Evolutionary conservation across 2,329 filamentous ascomycete species (phyloP).

Genomic region (Fusarium denticulatum): DNA sequence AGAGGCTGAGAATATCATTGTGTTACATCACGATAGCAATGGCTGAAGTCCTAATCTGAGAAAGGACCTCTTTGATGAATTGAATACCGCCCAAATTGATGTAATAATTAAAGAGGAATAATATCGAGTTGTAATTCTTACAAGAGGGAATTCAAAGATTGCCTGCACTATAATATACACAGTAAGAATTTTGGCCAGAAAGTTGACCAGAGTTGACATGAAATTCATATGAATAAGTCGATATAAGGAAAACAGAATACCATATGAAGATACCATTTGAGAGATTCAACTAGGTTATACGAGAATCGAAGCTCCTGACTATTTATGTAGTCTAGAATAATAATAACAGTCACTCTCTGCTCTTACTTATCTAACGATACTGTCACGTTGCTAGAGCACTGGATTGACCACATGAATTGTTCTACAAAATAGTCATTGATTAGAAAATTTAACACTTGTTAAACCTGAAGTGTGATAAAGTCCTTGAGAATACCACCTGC

Average conservation of each 20-base stretch:
- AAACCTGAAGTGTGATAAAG: no score
- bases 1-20: accelerated
- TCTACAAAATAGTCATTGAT: neutral
- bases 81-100: accelerated
- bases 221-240: no score
- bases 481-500: neutral
- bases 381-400: neutral
- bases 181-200: accelerated
- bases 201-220: neutral
- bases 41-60: accelerated
- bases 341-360: neutral
- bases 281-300: neutral
- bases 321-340: no score
- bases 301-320: neutral
- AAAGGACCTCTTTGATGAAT: accelerated
- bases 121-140: accelerated
- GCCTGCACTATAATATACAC: no score
- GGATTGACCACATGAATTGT: accelerated
- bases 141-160: neutral
- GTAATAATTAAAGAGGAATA: accelerated
- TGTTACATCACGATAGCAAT: accelerated
- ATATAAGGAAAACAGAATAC: no score
- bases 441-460: no score
- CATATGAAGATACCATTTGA: no score
- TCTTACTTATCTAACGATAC: neutral